Evolutionary conservation across 495 filamentous ascomycete genomes (phyloP), one percentile per base, ranked within the genome.

Genomic region (Bacidia rubella): DNA sequence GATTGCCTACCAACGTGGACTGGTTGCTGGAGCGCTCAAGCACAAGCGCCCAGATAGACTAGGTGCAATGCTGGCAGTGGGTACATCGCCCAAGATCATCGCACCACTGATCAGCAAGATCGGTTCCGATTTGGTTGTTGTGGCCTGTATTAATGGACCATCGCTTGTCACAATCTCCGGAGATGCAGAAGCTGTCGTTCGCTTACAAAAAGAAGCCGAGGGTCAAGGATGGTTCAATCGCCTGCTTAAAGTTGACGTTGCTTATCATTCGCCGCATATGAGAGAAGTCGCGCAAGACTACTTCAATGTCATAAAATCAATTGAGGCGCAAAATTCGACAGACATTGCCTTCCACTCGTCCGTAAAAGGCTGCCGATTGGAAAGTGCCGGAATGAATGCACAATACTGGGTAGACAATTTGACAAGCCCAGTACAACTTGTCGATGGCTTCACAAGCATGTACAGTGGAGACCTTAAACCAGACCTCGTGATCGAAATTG

Each of bases 401-500:
- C 24, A 41, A 12, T 60, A 60, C 43, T 60, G 58, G 58, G 40
- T 22, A 1, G 11, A 44, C 12, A 60, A 60, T 35, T 54, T 60
- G 52, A 55, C 20, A 21, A 54, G 47, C 15, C 3, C 62, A 62
- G 9, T 75, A 71, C 47, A 56, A 62, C n/a, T n/a, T n/a, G n/a
- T n/a, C n/a, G n/a, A n/a, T n/a, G n/a, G n/a, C n/a, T 53, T 53
- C 66, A 15, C 27, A 23, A 52, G 44, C 5, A 48, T 49, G 21
- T 32, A 5, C 25, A 17, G 23, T 0, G 26, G 54, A n/a, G 26
- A 42, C 7, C 19, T 42, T 26, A 38, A 49, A 9, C 2, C 60
- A 42, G 53, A 60, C 4, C 21, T 63, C 0, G 57, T 80, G 2
- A 25, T 80, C 19, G 77, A 81, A 56, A 64, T 80, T 25, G 78